phyloP scores from a whole-genome alignment of 208 protist genomes.

The Histomonas meleagridis region DNA sequence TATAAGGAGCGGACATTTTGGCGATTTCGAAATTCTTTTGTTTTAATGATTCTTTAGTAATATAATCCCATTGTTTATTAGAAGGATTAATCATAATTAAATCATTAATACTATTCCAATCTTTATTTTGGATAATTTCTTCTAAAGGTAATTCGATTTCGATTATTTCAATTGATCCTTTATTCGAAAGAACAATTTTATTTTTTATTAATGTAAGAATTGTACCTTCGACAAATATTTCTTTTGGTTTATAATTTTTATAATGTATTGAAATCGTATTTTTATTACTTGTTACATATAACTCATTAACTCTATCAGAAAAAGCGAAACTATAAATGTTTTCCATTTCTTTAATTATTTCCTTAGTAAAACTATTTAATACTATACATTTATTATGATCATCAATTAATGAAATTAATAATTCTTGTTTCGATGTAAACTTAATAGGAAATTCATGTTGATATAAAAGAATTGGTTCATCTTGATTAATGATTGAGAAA shows the following conservation, averaged over 20 bases:
- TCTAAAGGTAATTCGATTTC: neutral
- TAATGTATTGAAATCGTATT: neutral
- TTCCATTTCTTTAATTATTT: neutral
- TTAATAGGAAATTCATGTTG: neutral
- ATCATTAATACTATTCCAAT: neutral
- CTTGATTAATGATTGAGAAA: neutral
- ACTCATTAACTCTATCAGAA: neutral
- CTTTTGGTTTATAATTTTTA: neutral
- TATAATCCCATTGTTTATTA: neutral
- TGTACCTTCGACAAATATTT: neutral
- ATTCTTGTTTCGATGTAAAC: neutral
- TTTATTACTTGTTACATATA: neutral
- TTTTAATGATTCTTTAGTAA: constrained; percentile 2
- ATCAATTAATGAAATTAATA: neutral
- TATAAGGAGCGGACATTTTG: neutral
- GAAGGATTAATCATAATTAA: neutral
- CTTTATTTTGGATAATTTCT: neutral
- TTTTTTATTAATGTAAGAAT: constrained; percentile 4
- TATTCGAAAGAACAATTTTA: neutral
- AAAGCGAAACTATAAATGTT: neutral
- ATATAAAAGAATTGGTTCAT: neutral
- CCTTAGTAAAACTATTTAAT: neutral
- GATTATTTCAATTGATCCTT: neutral
- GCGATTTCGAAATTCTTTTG: neutral
- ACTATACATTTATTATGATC: neutral